phyloP scores from a whole-genome alignment of 345 rosid species.

The Lenwebbia sp. region DNA sequence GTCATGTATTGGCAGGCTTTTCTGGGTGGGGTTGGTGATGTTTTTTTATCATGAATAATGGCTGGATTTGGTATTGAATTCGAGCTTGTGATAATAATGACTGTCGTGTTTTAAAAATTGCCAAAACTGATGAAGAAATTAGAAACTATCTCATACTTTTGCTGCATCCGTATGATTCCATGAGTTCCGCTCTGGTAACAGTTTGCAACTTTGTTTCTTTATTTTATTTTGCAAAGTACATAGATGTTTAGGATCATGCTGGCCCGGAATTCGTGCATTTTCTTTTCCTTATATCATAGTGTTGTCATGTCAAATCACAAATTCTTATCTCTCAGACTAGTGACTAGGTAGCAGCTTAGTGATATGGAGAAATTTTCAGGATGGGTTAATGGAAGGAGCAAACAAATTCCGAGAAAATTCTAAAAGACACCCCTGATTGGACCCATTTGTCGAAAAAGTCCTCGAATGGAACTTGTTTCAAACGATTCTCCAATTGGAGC shows the following conservation, averaged over 20 bases:
- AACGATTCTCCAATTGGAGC: neutral
- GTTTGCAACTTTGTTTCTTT: neutral
- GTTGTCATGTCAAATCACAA: neutral
- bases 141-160: neutral
- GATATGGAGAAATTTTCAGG: neutral
- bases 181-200: neutral
- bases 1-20: neutral
- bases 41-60: neutral
- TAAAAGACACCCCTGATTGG: neutral
- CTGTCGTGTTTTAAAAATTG: neutral
- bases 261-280: neutral
- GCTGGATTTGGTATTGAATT: neutral
- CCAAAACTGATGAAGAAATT: neutral
- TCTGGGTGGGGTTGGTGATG: neutral
- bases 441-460: neutral
- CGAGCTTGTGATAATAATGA: neutral
- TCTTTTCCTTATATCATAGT: neutral
- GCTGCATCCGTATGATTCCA: neutral
- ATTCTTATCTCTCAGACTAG: neutral
- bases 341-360: neutral
- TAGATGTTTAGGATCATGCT: neutral
- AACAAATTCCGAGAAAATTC: fast-evolving
- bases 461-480: neutral
- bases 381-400: fast-evolving
- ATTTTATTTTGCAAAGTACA: neutral